Evolutionary conservation across 2,329 filamentous ascomycete species (phyloP).

Genomic region (Hypoxylon sp.): DNA sequence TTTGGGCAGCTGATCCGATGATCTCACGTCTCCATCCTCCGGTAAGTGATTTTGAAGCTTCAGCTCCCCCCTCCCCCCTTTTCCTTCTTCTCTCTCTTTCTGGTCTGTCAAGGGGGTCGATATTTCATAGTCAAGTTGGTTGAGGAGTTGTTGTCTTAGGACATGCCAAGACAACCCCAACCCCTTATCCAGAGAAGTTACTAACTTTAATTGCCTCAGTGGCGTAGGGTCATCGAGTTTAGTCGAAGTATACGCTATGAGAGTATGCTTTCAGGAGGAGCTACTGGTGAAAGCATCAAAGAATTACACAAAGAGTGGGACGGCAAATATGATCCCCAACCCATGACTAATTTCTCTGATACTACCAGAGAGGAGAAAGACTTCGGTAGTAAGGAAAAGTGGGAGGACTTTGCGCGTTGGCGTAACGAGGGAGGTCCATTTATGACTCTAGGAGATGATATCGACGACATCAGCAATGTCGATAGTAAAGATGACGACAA

Average conservation of each 20-base stretch:
- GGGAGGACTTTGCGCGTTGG: conserved; percentile 30
- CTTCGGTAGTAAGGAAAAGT: conserved; percentile 20
- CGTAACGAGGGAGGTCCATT: conserved; percentile 34
- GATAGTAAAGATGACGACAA: neutral
- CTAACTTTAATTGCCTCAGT: conserved; percentile 20
- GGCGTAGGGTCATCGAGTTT: conserved; percentile 45
- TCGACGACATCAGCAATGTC: neutral
- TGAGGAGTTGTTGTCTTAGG: neutral
- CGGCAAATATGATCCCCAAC: conserved; percentile 18
- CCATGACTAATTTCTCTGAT: conserved; percentile 37
- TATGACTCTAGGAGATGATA: conserved; percentile 23
- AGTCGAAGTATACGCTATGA: conserved; percentile 40
- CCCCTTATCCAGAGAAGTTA: neutral
- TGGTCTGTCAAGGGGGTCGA: neutral
- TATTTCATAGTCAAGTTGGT: neutral
- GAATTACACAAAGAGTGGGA: neutral
- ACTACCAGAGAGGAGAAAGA: conserved; percentile 35
- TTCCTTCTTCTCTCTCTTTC: neutral
- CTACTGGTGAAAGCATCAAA: conserved; percentile 9
- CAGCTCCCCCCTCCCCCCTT: neutral
- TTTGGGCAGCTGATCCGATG: conserved; percentile 57
- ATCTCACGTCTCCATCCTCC: conserved; percentile 57
- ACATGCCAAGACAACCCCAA: neutral
- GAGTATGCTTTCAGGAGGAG: conserved; percentile 33
- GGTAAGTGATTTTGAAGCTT: neutral